Conservation (phyloP, 1,139 yeast genomes). For the Nakaseomyces glabratus region DNA sequence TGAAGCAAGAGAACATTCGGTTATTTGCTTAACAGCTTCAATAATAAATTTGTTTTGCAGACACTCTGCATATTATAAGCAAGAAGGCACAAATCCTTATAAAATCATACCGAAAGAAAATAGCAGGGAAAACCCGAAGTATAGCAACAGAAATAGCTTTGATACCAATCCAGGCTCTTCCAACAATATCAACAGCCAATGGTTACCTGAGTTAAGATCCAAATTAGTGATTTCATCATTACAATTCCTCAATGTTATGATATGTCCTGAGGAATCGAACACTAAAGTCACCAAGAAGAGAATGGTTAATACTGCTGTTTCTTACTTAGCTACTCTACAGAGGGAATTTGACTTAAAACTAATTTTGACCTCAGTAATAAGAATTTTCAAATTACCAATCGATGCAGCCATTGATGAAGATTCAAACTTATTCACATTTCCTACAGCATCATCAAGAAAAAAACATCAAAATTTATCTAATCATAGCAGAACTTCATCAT, state of each 20-base stretch:
- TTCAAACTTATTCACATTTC: conserved; percentile 31
- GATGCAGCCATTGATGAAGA: conserved; percentile 33
- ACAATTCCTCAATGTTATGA: conserved; percentile 53
- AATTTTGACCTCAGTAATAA: conserved; percentile 40
- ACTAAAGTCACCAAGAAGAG: conserved; percentile 29
- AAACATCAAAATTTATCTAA: conserved; percentile 2
- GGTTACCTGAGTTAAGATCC: conserved; percentile 40
- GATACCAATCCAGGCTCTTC: not conserved
- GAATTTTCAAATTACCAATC: conserved; percentile 41
- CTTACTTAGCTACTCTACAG: conserved; percentile 44
- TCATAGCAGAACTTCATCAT: conserved; percentile 1
- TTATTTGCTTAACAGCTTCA: conserved; percentile 55
- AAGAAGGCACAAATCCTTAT: conserved; percentile 16
- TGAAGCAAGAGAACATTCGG: conserved; percentile 11
- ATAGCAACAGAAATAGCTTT: not conserved
- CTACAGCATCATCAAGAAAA: conserved; percentile 13
- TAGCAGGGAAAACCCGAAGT: not conserved
- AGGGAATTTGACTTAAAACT: conserved; percentile 46
- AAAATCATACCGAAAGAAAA: conserved; percentile 11
- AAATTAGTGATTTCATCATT: conserved; percentile 48
- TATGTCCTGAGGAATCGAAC: conserved; percentile 56
- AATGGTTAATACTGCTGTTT: conserved; percentile 42
- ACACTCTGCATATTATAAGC: conserved; percentile 26
- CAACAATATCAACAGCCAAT: not conserved
- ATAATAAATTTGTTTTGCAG: conserved; percentile 52